phyloP scores from a whole-genome alignment of 192 early-diverging fungal genomes.

The Dissophora ornata region DNA sequence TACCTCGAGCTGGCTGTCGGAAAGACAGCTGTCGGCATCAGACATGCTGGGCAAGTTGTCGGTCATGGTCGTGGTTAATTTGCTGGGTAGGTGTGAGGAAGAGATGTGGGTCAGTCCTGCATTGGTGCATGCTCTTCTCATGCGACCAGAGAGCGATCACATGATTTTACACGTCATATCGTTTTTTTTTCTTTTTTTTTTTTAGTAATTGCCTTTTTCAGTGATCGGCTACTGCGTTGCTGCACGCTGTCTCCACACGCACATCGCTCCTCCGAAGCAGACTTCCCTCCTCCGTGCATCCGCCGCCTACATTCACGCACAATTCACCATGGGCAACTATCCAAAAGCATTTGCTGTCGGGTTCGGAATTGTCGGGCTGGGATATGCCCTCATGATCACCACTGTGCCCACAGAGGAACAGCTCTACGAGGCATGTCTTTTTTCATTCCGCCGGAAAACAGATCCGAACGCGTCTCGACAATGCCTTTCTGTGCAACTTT shows the following conservation, averaged over 20 bases:
- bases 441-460: background rate
- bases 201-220: too few species aligned
- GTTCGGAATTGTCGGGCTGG: slow-evolving; percentile 57
- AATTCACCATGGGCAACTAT: slow-evolving; percentile 59
- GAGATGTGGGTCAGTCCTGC: too few species aligned
- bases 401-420: slow-evolving; percentile 63
- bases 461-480: background rate
- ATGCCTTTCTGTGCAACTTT: too few species aligned
- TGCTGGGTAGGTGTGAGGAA: background rate
- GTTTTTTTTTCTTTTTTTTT: background rate
- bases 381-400: slow-evolving; percentile 60
- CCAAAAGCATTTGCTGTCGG: slow-evolving; percentile 58
- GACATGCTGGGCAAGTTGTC: slow-evolving; percentile 49
- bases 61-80: slow-evolving; percentile 22
- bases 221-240: too few species aligned
- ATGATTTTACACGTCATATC: background rate
- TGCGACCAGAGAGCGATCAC: background rate
- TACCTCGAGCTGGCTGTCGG: slow-evolving; percentile 53
- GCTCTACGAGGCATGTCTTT: slow-evolving; percentile 43
- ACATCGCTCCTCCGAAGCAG: too few species aligned
- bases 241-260: too few species aligned
- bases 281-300: too few species aligned
- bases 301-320: too few species aligned
- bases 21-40: slow-evolving; percentile 50
- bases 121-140: too few species aligned